Conservation (phyloP, 164 flowering plant species). For the Pachysandra terminalis region DNA sequence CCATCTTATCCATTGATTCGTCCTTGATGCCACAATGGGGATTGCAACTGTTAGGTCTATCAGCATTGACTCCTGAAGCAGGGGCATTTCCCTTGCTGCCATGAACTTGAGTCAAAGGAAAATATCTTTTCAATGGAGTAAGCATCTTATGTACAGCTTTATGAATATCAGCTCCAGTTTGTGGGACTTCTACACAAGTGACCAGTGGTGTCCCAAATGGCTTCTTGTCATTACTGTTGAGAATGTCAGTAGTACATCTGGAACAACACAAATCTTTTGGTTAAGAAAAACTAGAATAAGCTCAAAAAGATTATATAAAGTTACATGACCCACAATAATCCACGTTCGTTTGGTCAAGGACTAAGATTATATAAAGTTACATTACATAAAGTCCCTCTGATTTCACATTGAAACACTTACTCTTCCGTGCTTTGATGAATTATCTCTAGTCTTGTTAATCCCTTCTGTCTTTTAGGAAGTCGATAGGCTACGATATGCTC, state of each 20-base stretch:
- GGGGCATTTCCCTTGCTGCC: conserved; percentile 44
- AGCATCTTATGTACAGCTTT: conserved; percentile 52
- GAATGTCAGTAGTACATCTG: conserved; percentile 39
- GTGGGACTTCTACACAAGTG: conserved; percentile 43
- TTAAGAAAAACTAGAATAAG: not conserved
- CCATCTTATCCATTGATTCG: conserved; percentile 27
- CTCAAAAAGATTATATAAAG: too few species aligned
- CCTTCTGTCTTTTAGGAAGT: conserved; percentile 39
- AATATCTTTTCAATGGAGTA: conserved; percentile 51
- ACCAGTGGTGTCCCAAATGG: conserved; percentile 74
- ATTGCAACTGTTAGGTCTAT: conserved; percentile 20
- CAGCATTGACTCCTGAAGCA: conserved; percentile 26
- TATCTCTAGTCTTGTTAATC: conserved; percentile 57
- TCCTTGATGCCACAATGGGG: conserved; percentile 20
- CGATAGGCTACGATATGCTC: conserved; percentile 82
- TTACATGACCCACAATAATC: too few species aligned
- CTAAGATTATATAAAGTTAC: too few species aligned
- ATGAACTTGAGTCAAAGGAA: conserved; percentile 25
- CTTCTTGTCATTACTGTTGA: conserved; percentile 40
- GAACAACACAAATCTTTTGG: conserved; percentile 4
- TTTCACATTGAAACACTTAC: conserved; percentile 33
- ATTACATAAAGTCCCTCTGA: not conserved
- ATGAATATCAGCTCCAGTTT: conserved; percentile 58
- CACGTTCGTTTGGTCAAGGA: too few species aligned
- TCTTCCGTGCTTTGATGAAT: conserved; percentile 48